These are phyloP conservation scores for Pisolithus marmoratus DNA, from an alignment of 768 basidiomycete species.

Conservation along the genomic window DNA sequence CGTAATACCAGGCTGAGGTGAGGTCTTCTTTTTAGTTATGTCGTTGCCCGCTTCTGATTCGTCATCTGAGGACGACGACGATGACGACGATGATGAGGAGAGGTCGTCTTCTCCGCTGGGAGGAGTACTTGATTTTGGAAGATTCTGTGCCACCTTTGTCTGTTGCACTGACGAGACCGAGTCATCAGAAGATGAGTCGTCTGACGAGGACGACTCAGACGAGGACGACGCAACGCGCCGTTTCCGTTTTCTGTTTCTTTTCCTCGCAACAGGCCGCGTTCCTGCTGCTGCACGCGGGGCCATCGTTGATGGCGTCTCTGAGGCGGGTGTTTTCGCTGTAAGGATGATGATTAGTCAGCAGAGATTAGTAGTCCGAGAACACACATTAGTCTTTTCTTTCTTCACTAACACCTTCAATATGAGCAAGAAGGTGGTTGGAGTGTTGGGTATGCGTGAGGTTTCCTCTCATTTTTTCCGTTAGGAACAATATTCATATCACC, in stretches of 20 bases:
- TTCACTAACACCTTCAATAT: neutral
- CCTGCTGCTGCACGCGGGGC: slow-evolving; percentile 2
- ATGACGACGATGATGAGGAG: slow-evolving; percentile 6
- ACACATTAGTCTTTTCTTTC: too few relatives aligned
- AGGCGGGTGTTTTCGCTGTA: neutral
- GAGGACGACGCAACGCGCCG: slow-evolving; percentile 42
- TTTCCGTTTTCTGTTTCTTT: slow-evolving; percentile 49
- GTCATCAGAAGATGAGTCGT: slow-evolving; percentile 14
- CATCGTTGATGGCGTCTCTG: neutral
- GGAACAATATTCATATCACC: slow-evolving; percentile 5
- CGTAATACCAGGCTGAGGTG: neutral
- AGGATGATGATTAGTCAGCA: slow-evolving; percentile 4
- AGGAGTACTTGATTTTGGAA: slow-evolving; percentile 1
- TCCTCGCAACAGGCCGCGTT: slow-evolving; percentile 32
- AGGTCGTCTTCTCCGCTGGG: slow-evolving; percentile 1
- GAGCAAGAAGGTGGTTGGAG: slow-evolving; percentile 12
- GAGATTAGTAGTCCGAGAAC: too few relatives aligned
- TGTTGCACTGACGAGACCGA: slow-evolving; percentile 3
- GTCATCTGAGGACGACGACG: slow-evolving; percentile 16
- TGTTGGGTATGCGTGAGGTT: slow-evolving; percentile 27
- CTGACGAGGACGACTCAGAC: slow-evolving; percentile 36
- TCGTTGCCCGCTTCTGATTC: slow-evolving; percentile 8
- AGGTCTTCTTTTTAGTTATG: neutral
- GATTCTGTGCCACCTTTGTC: neutral
- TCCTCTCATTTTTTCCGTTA: neutral